These are phyloP conservation scores for Fusarium staphyleae DNA, from an alignment of 2,329 filamentous ascomycete genomes.

Conservation along the genomic window DNA sequence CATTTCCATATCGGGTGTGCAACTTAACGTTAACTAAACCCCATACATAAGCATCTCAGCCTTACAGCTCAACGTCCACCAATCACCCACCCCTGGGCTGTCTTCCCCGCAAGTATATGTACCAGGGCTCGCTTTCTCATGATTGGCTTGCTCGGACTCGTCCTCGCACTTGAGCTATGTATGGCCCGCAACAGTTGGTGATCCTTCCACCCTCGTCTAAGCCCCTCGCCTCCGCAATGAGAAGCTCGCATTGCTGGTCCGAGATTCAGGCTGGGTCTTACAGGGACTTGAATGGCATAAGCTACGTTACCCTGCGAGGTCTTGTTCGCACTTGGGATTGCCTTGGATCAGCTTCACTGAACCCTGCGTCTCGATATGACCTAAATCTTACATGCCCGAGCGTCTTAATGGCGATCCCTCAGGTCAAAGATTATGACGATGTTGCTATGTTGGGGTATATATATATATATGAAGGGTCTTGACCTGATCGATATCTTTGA, in stretches of 20 bases:
- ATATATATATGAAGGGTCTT: constrained; percentile 26
- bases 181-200: too few relatives aligned
- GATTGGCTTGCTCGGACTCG: constrained; percentile 37
- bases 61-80: constrained; percentile 1
- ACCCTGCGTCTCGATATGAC: not conserved
- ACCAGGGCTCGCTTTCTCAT: not conserved
- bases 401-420: too few relatives aligned
- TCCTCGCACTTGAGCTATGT: constrained; percentile 17
- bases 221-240: not conserved
- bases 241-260: constrained; percentile 19
- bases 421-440: not conserved
- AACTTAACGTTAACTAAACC: too few relatives aligned
- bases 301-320: not conserved
- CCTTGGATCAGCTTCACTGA: constrained; percentile 2
- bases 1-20: too few relatives aligned
- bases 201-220: constrained; percentile 5
- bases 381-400: too few relatives aligned
- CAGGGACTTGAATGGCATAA: not conserved
- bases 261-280: constrained; percentile 17
- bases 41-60: constrained; percentile 9
- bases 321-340: not conserved
- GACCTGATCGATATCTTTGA: not conserved
- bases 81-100: not conserved
- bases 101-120: not conserved
- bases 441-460: constrained; percentile 1